Conservation (phyloP, 108 stramenopile genomes). For the Skeletonema grethae region DNA sequence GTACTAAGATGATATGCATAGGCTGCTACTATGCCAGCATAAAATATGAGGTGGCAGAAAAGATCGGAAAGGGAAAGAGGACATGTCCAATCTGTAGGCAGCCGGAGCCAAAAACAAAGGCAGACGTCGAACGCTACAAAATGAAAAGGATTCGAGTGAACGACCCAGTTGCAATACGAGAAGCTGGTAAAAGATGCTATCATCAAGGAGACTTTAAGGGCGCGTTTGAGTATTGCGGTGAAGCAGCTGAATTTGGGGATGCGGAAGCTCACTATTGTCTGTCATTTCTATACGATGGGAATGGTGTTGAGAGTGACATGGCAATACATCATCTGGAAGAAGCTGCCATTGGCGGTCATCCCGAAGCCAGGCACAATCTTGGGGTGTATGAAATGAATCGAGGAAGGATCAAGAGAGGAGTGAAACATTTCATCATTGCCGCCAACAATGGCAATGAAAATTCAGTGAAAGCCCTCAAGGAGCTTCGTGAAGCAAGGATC, state of each 20-base stretch:
- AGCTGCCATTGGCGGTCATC: constrained; percentile 6
- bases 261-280: constrained; percentile 1
- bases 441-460: not conserved
- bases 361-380: constrained; percentile 7
- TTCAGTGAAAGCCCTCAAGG: constrained; percentile 1
- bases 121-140: not conserved
- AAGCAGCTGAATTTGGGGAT: not conserved
- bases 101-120: not conserved
- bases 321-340: not conserved
- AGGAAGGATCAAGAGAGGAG: not conserved
- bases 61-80: not conserved
- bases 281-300: not conserved
- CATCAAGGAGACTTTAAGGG: not conserved
- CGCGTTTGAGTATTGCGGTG: not conserved
- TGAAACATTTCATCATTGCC: constrained; percentile 9
- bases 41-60: not conserved
- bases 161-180: not conserved
- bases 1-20: not conserved
- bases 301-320: not conserved
- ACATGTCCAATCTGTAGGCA: not conserved
- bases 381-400: not conserved
- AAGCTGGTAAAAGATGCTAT: not conserved
- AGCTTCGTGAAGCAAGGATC: not conserved
- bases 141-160: not conserved
- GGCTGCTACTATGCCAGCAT: not conserved